These are phyloP conservation scores for Cladosporium sp. DNA, from an alignment of 2,329 filamentous ascomycete species.

Conservation along the genomic window DNA sequence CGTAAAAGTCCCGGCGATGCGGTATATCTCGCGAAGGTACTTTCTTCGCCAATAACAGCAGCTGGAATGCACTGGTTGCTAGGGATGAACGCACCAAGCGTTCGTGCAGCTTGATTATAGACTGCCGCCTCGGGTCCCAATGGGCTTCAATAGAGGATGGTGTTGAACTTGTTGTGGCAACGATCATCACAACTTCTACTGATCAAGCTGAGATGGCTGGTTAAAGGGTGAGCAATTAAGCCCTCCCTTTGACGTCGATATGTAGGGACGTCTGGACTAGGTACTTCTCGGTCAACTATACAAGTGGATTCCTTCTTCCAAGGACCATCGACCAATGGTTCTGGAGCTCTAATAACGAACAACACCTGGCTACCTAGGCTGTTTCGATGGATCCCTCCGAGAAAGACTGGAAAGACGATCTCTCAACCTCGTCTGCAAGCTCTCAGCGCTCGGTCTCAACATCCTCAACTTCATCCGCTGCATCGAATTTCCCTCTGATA, in stretches of 20 bases:
- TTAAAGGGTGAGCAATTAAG: neutral
- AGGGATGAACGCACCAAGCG: conserved; percentile 2
- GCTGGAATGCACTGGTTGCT: conserved; percentile 7
- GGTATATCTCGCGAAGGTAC: neutral
- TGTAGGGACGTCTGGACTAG: neutral
- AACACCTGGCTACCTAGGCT: neutral
- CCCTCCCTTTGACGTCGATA: neutral
- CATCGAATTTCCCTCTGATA: neutral
- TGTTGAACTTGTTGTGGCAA: conserved; percentile 5
- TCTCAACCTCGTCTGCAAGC: neutral
- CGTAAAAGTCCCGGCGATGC: neutral
- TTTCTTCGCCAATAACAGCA: neutral
- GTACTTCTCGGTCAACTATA: neutral
- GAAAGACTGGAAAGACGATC: neutral
- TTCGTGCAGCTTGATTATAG: neutral
- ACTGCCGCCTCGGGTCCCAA: neutral
- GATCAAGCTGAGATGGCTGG: neutral
- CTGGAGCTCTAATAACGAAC: neutral
- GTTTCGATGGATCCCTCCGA: no score
- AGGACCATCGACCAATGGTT: neutral
- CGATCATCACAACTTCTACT: neutral
- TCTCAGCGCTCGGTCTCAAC: neutral
- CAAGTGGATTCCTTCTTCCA: neutral
- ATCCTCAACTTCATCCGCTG: neutral
- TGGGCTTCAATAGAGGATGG: neutral